Evolutionary conservation across 257 asterid species (phyloP).

Genomic region (Jacaranda copaia): DNA sequence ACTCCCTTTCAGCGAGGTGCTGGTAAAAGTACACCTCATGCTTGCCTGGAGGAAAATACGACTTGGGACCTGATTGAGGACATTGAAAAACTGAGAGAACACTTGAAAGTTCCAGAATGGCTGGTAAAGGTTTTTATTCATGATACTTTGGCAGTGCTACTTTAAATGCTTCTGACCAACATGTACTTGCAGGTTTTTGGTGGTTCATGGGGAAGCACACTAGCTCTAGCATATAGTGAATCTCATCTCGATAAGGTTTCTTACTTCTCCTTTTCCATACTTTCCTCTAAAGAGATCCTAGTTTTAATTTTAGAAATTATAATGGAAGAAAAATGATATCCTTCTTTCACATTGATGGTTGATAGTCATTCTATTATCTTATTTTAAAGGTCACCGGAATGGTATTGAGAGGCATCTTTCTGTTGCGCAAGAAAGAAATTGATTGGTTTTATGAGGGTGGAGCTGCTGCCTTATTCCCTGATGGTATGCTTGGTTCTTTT

Average conservation of each 20-base stretch:
- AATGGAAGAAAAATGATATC: slow-evolving; percentile 1
- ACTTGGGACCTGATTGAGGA: slow-evolving; percentile 92
- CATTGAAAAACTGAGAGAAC: slow-evolving; percentile 86
- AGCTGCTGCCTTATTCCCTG: slow-evolving; percentile 97
- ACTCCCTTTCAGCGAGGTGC: slow-evolving; percentile 76
- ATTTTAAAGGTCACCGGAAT: slow-evolving; percentile 81
- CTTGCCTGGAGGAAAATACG: slow-evolving; percentile 89
- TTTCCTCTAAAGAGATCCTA: slow-evolving; percentile 17
- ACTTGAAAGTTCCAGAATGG: slow-evolving; percentile 90
- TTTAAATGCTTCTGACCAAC: slow-evolving; percentile 35
- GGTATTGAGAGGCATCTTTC: slow-evolving; percentile 90
- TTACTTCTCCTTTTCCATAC: slow-evolving; percentile 32
- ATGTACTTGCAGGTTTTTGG: slow-evolving; percentile 83
- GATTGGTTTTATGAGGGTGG: slow-evolving; percentile 99
- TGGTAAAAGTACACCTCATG: slow-evolving; percentile 95
- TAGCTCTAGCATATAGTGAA: slow-evolving; percentile 88
- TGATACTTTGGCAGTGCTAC: slow-evolving; percentile 26
- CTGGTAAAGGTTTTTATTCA: slow-evolving; percentile 54
- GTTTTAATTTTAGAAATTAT: slow-evolving; percentile 14
- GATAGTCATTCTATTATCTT: slow-evolving; percentile 4
- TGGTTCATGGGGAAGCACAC: slow-evolving; percentile 99
- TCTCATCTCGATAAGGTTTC: slow-evolving; percentile 88
- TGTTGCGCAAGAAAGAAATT: slow-evolving; percentile 93
- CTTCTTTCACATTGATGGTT: slow-evolving; percentile 6
- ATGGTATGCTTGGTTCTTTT: slow-evolving; percentile 58